These are phyloP conservation scores for Colletotrichum sp. DNA, from an alignment of 2,329 filamentous ascomycete species.

Conservation along the genomic window DNA sequence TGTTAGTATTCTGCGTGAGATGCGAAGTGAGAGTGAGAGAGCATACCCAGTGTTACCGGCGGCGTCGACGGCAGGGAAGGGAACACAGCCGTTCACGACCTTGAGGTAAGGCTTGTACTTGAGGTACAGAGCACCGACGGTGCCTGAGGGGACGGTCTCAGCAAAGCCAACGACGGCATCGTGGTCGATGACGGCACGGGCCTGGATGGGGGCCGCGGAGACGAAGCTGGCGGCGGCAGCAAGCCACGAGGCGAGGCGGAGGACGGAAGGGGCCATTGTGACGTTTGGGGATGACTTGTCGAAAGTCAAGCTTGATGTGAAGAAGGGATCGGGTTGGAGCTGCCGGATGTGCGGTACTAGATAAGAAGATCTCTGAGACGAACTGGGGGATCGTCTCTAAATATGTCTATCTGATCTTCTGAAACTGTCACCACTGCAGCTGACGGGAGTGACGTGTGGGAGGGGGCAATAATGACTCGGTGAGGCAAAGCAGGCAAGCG, in stretches of 20 bases:
- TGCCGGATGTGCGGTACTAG: background rate
- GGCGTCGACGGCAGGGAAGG: constrained; percentile 65
- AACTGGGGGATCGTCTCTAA: constrained; percentile 12
- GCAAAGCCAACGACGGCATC: constrained; percentile 36
- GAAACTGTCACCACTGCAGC: constrained; percentile 6
- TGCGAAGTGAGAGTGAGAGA: background rate
- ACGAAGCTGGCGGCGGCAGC: constrained; percentile 11
- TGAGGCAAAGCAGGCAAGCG: background rate
- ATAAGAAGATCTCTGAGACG: background rate
- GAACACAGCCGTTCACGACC: constrained; percentile 65
- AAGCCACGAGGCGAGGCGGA: constrained; percentile 20
- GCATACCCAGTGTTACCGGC: constrained; percentile 60
- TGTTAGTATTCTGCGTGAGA: background rate
- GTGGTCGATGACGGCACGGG: constrained; percentile 33
- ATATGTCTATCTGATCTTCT: background rate
- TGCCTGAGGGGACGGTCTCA: constrained; percentile 32
- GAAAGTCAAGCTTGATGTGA: background rate
- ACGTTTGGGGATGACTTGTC: background rate
- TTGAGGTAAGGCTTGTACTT: constrained; percentile 39
- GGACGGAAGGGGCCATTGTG: constrained; percentile 18
- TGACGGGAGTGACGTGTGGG: background rate
- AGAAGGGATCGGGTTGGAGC: background rate
- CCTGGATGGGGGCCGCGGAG: constrained; percentile 27
- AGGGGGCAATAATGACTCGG: background rate
- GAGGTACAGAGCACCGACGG: constrained; percentile 31